These are phyloP conservation scores for Wallacemonas sp. DNA, from an alignment of 208 protist genomes.

Conservation along the genomic window DNA sequence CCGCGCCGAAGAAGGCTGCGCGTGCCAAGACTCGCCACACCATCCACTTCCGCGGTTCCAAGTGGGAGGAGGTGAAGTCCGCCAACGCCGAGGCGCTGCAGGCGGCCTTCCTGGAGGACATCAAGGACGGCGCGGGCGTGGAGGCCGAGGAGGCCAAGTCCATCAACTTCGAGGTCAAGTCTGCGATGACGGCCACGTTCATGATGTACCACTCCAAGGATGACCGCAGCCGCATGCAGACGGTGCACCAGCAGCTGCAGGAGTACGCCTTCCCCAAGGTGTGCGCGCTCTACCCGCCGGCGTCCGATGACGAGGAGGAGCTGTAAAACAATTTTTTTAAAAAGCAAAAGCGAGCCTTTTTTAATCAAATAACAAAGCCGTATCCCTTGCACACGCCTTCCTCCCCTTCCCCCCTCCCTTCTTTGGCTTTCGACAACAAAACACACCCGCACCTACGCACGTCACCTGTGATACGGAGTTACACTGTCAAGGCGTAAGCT, in stretches of 20 bases:
- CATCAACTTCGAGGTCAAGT: conserved; percentile 37
- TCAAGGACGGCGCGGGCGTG: conserved; percentile 30
- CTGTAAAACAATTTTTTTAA: no score
- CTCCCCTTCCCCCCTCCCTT: background rate
- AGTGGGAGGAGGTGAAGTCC: conserved; percentile 40
- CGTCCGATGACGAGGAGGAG: conserved; percentile 12
- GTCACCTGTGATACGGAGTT: no score
- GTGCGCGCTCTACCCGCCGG: conserved; percentile 30
- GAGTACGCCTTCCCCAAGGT: conserved; percentile 43
- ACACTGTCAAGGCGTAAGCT: no score
- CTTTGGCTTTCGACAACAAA: no score
- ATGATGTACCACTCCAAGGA: conserved; percentile 33
- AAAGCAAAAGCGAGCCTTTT: conserved; percentile 3
- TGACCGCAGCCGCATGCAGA: conserved; percentile 25
- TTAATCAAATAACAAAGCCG: background rate
- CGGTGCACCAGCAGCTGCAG: conserved; percentile 43
- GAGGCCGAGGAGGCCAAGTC: conserved; percentile 28
- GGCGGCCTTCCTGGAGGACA: conserved; percentile 40
- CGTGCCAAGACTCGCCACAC: conserved; percentile 44
- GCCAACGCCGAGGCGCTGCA: conserved; percentile 22
- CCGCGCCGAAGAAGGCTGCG: background rate
- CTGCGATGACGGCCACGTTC: conserved; percentile 51
- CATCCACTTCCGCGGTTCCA: conserved; percentile 56
- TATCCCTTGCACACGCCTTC: background rate
- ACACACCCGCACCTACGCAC: no score